Evolutionary conservation across 345 rosid species (phyloP).

Genomic region (Ceriops zippeliana): DNA sequence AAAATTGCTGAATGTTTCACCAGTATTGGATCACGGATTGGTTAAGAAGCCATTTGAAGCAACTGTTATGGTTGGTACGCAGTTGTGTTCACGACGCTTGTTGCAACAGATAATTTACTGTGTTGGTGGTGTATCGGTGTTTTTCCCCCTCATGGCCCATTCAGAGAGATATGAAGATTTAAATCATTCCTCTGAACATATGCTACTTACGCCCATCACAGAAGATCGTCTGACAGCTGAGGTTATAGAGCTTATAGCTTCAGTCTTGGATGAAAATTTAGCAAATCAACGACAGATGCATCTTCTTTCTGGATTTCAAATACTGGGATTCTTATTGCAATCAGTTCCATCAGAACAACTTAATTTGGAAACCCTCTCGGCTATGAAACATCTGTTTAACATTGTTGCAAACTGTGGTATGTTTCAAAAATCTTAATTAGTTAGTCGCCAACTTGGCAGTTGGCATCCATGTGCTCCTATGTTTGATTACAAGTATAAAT

Average conservation of each 20-base stretch:
- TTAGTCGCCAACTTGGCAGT: neutral
- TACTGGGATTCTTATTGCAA: conserved; percentile 85
- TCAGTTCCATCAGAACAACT: conserved; percentile 85
- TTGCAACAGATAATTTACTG: conserved; percentile 92
- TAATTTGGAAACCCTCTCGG: conserved; percentile 85
- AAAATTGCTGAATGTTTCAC: conserved; percentile 82
- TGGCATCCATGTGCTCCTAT: neutral
- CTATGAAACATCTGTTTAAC: conserved; percentile 79
- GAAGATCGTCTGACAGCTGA: conserved; percentile 88
- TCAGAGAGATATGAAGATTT: conserved; percentile 77
- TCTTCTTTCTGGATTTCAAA: conserved; percentile 81
- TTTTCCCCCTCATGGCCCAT: conserved; percentile 84
- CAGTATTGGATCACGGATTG: conserved; percentile 48
- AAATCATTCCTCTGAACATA: conserved; percentile 41
- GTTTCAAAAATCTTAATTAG: conserved; percentile 23
- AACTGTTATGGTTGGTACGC: conserved; percentile 65
- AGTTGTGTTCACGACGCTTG: conserved; percentile 87
- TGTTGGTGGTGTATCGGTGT: conserved; percentile 94
- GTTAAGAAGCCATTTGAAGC: conserved; percentile 82
- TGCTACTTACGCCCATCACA: conserved; percentile 51
- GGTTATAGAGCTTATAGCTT: conserved; percentile 90
- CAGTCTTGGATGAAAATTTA: conserved; percentile 85
- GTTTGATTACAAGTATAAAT: neutral
- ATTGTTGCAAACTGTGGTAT: conserved; percentile 71
- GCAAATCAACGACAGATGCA: conserved; percentile 94